Conservation (phyloP, 192 early-diverging fungal species). For the Glomus cerebriforme region DNA sequence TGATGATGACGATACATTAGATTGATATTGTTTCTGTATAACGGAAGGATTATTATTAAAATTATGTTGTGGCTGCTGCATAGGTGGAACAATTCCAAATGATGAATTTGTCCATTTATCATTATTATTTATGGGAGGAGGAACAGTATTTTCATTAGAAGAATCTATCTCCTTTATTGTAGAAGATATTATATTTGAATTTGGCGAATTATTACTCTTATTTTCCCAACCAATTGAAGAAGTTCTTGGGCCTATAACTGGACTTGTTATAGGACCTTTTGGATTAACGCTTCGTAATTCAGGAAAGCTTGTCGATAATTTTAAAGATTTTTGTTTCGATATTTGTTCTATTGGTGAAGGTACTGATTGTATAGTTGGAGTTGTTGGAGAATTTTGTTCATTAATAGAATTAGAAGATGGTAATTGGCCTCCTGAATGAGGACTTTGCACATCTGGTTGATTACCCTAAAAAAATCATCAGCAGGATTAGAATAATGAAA, state of each 20-base stretch:
- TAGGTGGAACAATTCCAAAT: not conserved
- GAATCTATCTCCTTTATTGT: not conserved
- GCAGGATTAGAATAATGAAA: not conserved
- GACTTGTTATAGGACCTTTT: not conserved
- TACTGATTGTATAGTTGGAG: not conserved
- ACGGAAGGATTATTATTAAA: not conserved
- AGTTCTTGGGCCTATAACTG: not conserved
- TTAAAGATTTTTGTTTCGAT: not conserved
- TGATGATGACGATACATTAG: not conserved
- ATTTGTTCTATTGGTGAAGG: not conserved
- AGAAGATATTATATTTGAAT: not conserved
- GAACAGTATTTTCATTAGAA: not conserved
- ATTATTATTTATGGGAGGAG: not conserved
- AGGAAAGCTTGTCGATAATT: not conserved
- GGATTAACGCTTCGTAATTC: not conserved
- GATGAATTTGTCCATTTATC: not conserved
- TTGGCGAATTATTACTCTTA: not conserved
- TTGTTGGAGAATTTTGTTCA: slow-evolving; percentile 17
- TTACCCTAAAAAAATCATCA: not conserved
- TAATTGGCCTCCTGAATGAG: too few species aligned
- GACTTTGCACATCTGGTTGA: not conserved
- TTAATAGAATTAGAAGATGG: not conserved
- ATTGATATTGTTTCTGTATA: not conserved
- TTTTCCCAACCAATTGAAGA: slow-evolving; percentile 19
- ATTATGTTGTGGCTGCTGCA: too few species aligned